A percentile compares a stretch with the other conserved stretches of the same genome.
phyloP scores from a whole-genome alignment of 805 yeast genomes.

The Cyberlindnera petersonii region DNA sequence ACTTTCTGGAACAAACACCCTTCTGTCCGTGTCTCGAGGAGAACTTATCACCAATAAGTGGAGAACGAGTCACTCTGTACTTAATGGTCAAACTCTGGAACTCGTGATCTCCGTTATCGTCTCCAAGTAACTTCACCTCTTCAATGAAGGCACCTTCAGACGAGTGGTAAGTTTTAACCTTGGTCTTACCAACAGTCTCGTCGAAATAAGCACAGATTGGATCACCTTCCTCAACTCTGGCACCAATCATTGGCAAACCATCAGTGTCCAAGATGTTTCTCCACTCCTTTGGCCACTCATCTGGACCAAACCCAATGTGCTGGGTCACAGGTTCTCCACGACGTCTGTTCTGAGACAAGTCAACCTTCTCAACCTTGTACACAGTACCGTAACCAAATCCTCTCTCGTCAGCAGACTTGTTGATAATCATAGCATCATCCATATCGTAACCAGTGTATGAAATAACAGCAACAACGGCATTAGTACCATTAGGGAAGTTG shows the following conservation, averaged over 20 bases:
- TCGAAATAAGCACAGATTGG: conserved; percentile 92
- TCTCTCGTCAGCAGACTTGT: conserved; percentile 95
- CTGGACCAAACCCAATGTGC: conserved; percentile 91
- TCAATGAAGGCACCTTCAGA: conserved; percentile 93
- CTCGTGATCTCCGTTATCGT: conserved; percentile 69
- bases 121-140: conserved; percentile 89
- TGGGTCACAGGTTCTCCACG: conserved; percentile 93
- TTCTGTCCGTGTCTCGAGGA: conserved; percentile 98
- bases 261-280: conserved; percentile 82
- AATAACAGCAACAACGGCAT: conserved; percentile 98
- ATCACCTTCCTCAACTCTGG: conserved; percentile 88
- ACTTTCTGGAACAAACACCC: conserved; percentile 97
- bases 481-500: conserved; percentile 96
- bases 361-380: conserved; percentile 90
- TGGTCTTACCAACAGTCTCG: conserved; percentile 86
- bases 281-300: conserved; percentile 92
- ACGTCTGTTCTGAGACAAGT: conserved; percentile 69
- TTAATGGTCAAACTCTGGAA: conserved; percentile 84
- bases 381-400: conserved; percentile 98
- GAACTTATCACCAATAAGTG: conserved; percentile 95
- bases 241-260: conserved; percentile 89
- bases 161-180: conserved; percentile 88
- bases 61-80: conserved; percentile 85
- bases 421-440: conserved; percentile 99
- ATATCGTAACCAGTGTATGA: conserved; percentile 99